These are phyloP conservation scores for Aureobasidium sp. DNA, from an alignment of 2,329 filamentous ascomycete genomes.

Conservation along the genomic window DNA sequence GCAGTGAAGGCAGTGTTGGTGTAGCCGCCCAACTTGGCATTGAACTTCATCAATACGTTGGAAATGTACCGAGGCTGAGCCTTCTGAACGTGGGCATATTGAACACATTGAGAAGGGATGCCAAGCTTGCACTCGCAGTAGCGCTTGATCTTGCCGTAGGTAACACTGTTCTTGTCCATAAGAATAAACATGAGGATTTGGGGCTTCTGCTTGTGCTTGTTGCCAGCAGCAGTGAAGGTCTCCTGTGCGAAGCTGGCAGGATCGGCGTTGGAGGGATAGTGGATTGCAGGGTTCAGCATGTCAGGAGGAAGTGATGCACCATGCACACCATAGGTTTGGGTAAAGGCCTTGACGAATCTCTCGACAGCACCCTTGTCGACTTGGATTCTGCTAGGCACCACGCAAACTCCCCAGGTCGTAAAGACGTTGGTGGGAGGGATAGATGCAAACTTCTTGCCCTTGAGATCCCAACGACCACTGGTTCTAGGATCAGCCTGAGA, in stretches of 20 bases:
- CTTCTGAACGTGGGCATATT: constrained; percentile 60
- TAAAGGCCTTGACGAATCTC: constrained; percentile 55
- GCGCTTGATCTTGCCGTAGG: constrained; percentile 85
- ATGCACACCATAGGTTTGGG: constrained; percentile 53
- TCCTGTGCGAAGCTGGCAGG: constrained; percentile 27
- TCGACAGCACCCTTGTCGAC: constrained; percentile 40
- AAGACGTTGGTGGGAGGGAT: constrained; percentile 30
- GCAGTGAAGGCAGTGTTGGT: constrained; percentile 50
- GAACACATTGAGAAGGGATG: constrained; percentile 78
- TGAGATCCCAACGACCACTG: constrained; percentile 78
- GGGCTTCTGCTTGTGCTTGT: constrained; percentile 50
- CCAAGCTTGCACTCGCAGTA: constrained; percentile 78
- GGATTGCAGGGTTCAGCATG: constrained; percentile 39
- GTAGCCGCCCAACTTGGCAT: constrained; percentile 84
- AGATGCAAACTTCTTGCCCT: constrained; percentile 72
- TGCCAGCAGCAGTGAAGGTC: constrained; percentile 50
- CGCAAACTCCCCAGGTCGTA: constrained; percentile 72
- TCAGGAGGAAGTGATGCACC: constrained; percentile 48
- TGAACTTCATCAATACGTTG: constrained; percentile 95
- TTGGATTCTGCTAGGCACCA: constrained; percentile 46
- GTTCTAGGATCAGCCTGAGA: constrained; percentile 53
- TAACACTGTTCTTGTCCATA: constrained; percentile 59
- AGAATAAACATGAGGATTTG: constrained; percentile 78
- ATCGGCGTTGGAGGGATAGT: constrained; percentile 23
- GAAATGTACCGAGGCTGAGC: constrained; percentile 77